These are phyloP conservation scores for Exophiala lecanii-corni DNA, from an alignment of 2,329 filamentous ascomycete genomes.

Conservation along the genomic window DNA sequence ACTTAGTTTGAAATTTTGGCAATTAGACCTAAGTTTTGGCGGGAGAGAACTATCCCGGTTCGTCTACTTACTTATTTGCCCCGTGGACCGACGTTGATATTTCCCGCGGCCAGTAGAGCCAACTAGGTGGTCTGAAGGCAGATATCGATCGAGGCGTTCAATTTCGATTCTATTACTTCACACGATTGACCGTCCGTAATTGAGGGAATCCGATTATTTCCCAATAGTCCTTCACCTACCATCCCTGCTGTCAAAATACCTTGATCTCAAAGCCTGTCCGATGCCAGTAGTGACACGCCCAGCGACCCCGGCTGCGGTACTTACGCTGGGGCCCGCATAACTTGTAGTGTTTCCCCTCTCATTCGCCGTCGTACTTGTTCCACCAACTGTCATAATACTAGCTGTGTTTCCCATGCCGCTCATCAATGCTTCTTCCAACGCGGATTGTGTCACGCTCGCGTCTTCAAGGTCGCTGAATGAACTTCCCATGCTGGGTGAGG, in stretches of 20 bases:
- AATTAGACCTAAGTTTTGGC: no score
- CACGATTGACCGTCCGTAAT: no score
- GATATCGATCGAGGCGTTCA: no score
- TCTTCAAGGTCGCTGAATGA: slow-evolving; percentile 63
- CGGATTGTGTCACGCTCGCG: slow-evolving; percentile 61
- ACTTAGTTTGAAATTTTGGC: no score
- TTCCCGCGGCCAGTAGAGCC: no score
- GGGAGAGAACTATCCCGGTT: no score
- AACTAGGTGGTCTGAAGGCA: no score
- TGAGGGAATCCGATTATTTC: no score
- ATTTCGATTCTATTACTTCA: no score
- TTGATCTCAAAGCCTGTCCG: slow-evolving; percentile 52
- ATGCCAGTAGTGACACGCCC: slow-evolving; percentile 49
- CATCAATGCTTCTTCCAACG: slow-evolving; percentile 59
- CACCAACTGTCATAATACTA: slow-evolving; percentile 16
- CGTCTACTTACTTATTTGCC: no score
- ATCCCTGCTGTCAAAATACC: slow-evolving; percentile 37
- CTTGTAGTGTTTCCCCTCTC: background rate
- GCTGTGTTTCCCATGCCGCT: slow-evolving; percentile 55
- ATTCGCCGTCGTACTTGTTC: slow-evolving; percentile 22
- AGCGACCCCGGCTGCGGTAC: slow-evolving; percentile 41
- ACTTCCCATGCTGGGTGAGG: slow-evolving; percentile 59
- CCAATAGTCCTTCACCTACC: no score
- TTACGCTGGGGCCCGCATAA: slow-evolving; percentile 2
- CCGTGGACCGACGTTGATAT: no score